Evolutionary conservation across 176 grass and related monocot genomes (phyloP).

Genomic region (Eleusine coracana): DNA sequence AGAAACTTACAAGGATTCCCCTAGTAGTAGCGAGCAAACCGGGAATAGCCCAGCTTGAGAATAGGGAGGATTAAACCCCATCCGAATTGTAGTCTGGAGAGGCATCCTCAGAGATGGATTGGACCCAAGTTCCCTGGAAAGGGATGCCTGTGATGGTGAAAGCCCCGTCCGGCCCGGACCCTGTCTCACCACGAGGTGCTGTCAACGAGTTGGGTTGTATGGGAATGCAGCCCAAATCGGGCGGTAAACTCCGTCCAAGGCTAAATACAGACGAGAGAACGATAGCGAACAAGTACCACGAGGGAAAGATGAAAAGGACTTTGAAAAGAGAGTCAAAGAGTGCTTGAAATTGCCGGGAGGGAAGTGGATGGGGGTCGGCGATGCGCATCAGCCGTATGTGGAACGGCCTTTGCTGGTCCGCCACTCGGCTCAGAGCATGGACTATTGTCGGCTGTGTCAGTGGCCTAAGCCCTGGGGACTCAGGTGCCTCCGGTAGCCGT

Average conservation of each 20-base stretch:
- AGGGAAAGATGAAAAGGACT: constrained; percentile 86
- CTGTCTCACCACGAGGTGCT: constrained; percentile 62
- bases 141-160: constrained; percentile 67
- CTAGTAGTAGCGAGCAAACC: too few species aligned
- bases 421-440: too few species aligned
- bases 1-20: too few species aligned
- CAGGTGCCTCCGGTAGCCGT: too few species aligned
- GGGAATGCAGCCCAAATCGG: constrained; percentile 58
- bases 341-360: constrained; percentile 86
- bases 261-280: constrained; percentile 67
- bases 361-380: constrained; percentile 78
- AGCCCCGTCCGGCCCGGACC: constrained; percentile 63
- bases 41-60: too few species aligned
- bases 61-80: too few species aligned
- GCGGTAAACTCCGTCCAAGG: constrained; percentile 66
- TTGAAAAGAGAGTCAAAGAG: constrained; percentile 93
- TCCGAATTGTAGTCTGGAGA: too few species aligned
- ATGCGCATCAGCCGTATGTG: neutral
- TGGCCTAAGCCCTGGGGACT: too few species aligned
- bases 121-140: constrained; percentile 71
- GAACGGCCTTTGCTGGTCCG: too few species aligned
- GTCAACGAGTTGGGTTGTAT: constrained; percentile 61
- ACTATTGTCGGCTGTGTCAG: too few species aligned
- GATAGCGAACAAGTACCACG: constrained; percentile 70
- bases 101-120: too few species aligned